These are phyloP conservation scores for Golubevia sp. DNA, from an alignment of 1,284 basidiomycete genomes.

Conservation along the genomic window DNA sequence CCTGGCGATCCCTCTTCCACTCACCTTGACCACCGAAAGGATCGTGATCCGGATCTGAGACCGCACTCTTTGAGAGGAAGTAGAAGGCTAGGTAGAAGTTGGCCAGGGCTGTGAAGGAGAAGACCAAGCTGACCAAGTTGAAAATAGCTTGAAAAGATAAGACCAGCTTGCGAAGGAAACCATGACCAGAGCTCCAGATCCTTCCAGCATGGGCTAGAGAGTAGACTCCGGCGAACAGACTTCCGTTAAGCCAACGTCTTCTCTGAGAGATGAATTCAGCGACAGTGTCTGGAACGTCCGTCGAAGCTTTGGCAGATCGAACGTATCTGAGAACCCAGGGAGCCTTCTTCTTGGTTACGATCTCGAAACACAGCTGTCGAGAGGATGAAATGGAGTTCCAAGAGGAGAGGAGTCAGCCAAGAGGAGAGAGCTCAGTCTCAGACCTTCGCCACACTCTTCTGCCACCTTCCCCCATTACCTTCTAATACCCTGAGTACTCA, in stretches of 20 bases:
- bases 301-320: conserved; percentile 85
- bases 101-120: conserved; percentile 81
- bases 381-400: conserved; percentile 26
- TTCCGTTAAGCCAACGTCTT: conserved; percentile 79
- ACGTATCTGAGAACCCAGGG: conserved; percentile 78
- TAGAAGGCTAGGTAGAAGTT: conserved; percentile 83
- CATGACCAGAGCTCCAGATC: conserved; percentile 89
- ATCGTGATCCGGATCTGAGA: conserved; percentile 66
- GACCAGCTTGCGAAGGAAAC: conserved; percentile 78
- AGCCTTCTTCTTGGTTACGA: conserved; percentile 64
- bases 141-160: conserved; percentile 71
- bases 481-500: background rate
- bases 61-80: conserved; percentile 68
- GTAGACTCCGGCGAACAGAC: conserved; percentile 82
- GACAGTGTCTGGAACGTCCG: conserved; percentile 81
- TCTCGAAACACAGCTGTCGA: conserved; percentile 41
- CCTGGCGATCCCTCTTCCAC: too few species aligned
- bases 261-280: conserved; percentile 82
- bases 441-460: too few species aligned
- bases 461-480: too few species aligned
- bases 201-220: conserved; percentile 81
- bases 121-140: conserved; percentile 65
- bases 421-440: background rate
- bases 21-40: conserved; percentile 77
- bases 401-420: background rate